Evolutionary conservation across 495 filamentous ascomycete species (phyloP), one percentile per base, ranked within the genome.

Genomic region (Aspergillus baeticus): DNA sequence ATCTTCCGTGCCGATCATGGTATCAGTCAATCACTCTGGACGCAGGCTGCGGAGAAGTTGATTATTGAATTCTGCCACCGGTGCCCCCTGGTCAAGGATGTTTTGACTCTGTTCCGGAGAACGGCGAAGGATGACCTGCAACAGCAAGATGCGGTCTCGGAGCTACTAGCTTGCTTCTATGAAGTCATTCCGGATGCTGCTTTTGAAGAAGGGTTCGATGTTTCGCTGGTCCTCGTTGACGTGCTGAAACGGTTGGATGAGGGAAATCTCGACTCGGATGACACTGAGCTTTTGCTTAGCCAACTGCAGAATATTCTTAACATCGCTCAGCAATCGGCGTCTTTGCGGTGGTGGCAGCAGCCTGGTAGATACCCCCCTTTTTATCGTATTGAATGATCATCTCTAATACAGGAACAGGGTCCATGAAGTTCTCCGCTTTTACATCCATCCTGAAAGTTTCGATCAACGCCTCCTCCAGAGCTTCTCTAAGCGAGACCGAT

Each of bases 291-390:
- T 43, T 73, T 82, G 21, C 54, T 86, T 7, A 79, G 90, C 39
- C 85, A 92, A 63, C 71, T 96, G 22, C 85, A 89, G 61, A 87
- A 90, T 61, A 72, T 92, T 26, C 77, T 96, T 10, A 77, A 84
- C 41, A 87, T 96, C 59, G 90, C 91, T 11, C 78, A 84, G 54
- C 83, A 83, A 60, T 93, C 90, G 10, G 83, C 89, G 14, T 83
- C 83, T 14, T 88, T 95, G 81, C 85, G 86, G 38, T 97, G 92
- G 92, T 94, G 82, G 76, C 79, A 85, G 51, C 84, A 86, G 57
- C 74, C 79, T 58, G 81, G 82, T 80, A 69, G 55, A 71, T 37
- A 17, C 10, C 18, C 33, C 6, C 15, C 0, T 10, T 54, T 14
- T n/a, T n/a, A n/a, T n/a, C 6, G 6, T 34, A 15, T 23, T 21